Evolutionary conservation across 2,329 filamentous ascomycete genomes (phyloP).

Genomic region (Grosmannia serpens): DNA sequence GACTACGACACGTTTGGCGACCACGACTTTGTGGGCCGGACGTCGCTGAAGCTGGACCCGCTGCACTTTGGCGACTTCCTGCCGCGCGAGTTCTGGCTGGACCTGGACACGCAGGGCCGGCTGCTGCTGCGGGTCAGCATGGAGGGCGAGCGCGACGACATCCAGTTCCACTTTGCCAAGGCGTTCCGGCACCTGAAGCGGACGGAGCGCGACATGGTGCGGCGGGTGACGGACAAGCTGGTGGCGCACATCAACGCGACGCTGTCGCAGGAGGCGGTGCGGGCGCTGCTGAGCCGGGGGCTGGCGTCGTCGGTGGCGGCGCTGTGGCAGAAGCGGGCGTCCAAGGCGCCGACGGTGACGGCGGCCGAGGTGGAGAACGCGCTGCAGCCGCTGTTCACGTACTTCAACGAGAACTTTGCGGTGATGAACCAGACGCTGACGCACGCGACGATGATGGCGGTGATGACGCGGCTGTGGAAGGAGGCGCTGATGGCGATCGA

Average conservation of each 20-base stretch:
- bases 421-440: conserved; percentile 98
- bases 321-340: conserved; percentile 50
- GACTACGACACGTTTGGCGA: conserved; percentile 96
- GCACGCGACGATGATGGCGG: conserved; percentile 90
- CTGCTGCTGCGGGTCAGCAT: conserved; percentile 87
- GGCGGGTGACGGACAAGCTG: conserved; percentile 96
- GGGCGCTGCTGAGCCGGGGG: conserved; percentile 57
- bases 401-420: conserved; percentile 97
- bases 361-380: conserved; percentile 68
- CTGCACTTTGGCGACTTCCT: conserved; percentile 92
- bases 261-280: conserved; percentile 71
- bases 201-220: conserved; percentile 94
- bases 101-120: conserved; percentile 88
- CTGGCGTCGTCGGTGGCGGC: conserved; percentile 56
- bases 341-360: conserved; percentile 35
- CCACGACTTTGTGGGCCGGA: conserved; percentile 92
- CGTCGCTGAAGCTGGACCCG: conserved; percentile 97
- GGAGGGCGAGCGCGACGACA: conserved; percentile 97
- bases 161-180: conserved; percentile 97
- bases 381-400: conserved; percentile 74
- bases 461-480: conserved; percentile 98
- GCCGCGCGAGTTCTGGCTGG: conserved; percentile 93
- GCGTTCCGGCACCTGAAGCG: conserved; percentile 91
- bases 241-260: conserved; percentile 87
- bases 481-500: conserved; percentile 91